These are phyloP conservation scores for Leptographium wingfieldii DNA, from an alignment of 2,329 filamentous ascomycete species.

Conservation along the genomic window DNA sequence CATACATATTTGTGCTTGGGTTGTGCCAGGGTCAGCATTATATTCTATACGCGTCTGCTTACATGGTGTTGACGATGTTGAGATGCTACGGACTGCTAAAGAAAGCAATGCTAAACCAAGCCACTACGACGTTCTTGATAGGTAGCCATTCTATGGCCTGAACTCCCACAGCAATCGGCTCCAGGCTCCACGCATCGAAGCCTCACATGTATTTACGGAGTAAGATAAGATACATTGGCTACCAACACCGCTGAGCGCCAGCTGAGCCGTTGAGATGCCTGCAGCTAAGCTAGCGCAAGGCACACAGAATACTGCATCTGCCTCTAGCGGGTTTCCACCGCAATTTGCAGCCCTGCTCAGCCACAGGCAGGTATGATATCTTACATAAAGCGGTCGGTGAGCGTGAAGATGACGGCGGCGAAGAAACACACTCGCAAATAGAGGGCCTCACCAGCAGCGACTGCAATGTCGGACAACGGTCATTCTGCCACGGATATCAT, in stretches of 20 bases:
- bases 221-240: background rate
- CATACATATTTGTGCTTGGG: too few species aligned
- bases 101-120: too few species aligned
- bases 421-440: too few species aligned
- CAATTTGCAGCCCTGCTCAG: background rate
- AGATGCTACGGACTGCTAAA: too few species aligned
- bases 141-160: background rate
- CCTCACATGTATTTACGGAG: too few species aligned
- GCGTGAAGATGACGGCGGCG: background rate
- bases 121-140: too few species aligned
- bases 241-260: too few species aligned
- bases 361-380: background rate
- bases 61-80: too few species aligned
- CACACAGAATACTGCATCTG: background rate
- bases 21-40: too few species aligned
- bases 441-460: background rate
- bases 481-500: conserved; percentile 19
- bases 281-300: background rate
- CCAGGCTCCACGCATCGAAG: too few species aligned
- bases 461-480: conserved; percentile 10
- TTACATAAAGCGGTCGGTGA: background rate
- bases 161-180: background rate
- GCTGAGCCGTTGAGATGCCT: background rate
- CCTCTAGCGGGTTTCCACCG: background rate
- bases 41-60: too few species aligned